Evolutionary conservation across 306 rosid species (phyloP), one percentile per base, ranked within the genome.

Genomic region (Carpinus fangiana): DNA sequence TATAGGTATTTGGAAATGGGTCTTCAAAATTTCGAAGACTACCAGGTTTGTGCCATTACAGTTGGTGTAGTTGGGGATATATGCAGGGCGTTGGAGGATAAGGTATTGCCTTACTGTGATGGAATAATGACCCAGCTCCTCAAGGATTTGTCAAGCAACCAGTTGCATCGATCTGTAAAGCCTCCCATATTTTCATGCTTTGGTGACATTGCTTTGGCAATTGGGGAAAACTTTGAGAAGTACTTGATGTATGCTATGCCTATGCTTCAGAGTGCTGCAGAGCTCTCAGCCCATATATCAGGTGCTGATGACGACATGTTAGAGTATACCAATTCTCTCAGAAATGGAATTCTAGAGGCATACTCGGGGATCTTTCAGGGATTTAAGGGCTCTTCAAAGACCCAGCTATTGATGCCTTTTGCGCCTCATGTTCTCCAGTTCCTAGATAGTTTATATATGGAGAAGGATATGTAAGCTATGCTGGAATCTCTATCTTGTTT

Each of bases 191-290:
- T 94, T 91, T 94, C 98, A 54, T 88, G 96, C 84, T 92, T 92
- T 87, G 98, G 98, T 10, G 98, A 94, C 86, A 86, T 94, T 80
- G 97, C 98, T 66, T 86, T 94, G 90, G 97, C 96, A 23, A 92
- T 94, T 71, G 97, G 98, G 57, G 98, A 94, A 72, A 88, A 89
- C 85, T 92, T 92, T 28, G 98, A 94, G 78, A 94, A 94, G 87
- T 94, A 94, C 86, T 86, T 94, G 79, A 71, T 87, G 71, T 94
- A 92, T 92, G 92, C 96, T 8, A 90, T 92, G 98, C 98, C 98
- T 70, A 94, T 94, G 98, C 96, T 94, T 78, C 98, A 94, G 81
- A 89, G 98, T 86, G 98, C 98, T 11, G 97, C 97, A 1, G 98
- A 94, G 81, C 93, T 94, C 28, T 94, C 97, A 17, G 89, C 89